Evolutionary conservation across 2,329 filamentous ascomycete genomes (phyloP).

Genomic region (Cordyceps tenuipes): DNA sequence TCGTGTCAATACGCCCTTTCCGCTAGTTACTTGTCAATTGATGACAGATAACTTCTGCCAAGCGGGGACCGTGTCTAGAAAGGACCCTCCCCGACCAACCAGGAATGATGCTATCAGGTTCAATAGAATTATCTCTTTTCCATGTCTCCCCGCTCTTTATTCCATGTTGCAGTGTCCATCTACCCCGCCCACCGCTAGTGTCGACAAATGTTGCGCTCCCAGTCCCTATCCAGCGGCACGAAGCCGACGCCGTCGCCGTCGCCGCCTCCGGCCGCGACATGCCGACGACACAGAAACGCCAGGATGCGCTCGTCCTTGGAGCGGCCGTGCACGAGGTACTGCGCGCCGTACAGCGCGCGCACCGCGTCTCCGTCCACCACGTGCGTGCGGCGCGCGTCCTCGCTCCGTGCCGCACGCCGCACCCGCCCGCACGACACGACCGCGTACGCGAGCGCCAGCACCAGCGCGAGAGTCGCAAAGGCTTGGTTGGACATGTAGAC

Average conservation of each 20-base stretch:
- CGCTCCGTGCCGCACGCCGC: slow-evolving; percentile 25
- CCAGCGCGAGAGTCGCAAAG: slow-evolving; percentile 12
- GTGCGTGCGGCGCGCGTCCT: neutral
- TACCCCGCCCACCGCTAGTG: neutral
- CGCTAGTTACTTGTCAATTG: neutral
- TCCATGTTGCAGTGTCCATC: too few relatives aligned
- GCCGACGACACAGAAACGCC: slow-evolving; percentile 12
- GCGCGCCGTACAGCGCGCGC: neutral
- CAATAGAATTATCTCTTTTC: neutral
- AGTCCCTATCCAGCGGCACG: neutral
- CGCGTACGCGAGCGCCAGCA: slow-evolving; percentile 11
- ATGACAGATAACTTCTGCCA: neutral
- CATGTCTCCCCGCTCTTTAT: too few relatives aligned
- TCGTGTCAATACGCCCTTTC: neutral
- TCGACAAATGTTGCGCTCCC: slow-evolving; percentile 4
- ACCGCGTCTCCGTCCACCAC: slow-evolving; percentile 8
- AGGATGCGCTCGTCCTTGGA: slow-evolving; percentile 16
- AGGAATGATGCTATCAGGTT: neutral
- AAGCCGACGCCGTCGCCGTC: neutral
- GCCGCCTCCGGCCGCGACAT: neutral
- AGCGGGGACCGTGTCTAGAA: neutral
- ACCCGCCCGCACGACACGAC: slow-evolving; percentile 7
- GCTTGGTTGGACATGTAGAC: slow-evolving; percentile 13
- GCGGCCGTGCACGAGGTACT: slow-evolving; percentile 1
- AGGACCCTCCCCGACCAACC: neutral